phyloP scores from a whole-genome alignment of 208 protist species.

The Sergeia podlipaevii region DNA sequence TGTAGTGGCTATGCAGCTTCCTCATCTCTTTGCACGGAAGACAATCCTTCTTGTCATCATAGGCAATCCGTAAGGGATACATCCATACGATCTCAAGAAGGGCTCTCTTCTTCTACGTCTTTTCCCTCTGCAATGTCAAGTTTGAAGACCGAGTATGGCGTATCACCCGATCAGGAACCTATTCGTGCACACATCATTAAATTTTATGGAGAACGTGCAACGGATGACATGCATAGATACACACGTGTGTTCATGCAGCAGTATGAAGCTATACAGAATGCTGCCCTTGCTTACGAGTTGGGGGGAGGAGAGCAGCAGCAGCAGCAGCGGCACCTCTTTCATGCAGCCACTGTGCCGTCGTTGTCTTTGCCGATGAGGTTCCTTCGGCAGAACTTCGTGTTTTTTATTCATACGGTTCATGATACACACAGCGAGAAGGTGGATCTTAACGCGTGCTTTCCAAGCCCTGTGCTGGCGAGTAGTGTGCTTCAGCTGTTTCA shows the following conservation, averaged over 20 bases:
- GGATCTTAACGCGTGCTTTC: constrained; percentile 40
- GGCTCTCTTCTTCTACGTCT: no score
- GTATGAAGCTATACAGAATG: constrained; percentile 35
- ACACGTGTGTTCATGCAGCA: constrained; percentile 49
- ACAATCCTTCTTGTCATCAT: no score
- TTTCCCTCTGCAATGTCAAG: no score
- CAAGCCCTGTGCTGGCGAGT: constrained; percentile 38
- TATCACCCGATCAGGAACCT: no score
- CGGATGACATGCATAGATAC: constrained; percentile 30
- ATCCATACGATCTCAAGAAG: no score
- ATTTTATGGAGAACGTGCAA: constrained; percentile 66
- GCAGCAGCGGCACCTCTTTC: neutral
- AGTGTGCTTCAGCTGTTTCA: constrained; percentile 52
- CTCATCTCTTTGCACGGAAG: neutral
- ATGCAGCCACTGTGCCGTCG: neutral
- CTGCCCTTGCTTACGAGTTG: neutral
- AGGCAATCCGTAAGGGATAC: no score
- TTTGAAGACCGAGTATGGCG: no score
- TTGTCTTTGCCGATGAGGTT: neutral
- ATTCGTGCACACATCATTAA: constrained; percentile 35
- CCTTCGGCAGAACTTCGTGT: constrained; percentile 46
- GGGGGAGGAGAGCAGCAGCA: constrained; percentile 7
- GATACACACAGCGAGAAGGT: constrained; percentile 84
- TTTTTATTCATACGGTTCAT: constrained; percentile 82
- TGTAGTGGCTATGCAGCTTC: neutral